Evolutionary conservation across 2,329 filamentous ascomycete genomes (phyloP).

Genomic region (Epichloe scottii): DNA sequence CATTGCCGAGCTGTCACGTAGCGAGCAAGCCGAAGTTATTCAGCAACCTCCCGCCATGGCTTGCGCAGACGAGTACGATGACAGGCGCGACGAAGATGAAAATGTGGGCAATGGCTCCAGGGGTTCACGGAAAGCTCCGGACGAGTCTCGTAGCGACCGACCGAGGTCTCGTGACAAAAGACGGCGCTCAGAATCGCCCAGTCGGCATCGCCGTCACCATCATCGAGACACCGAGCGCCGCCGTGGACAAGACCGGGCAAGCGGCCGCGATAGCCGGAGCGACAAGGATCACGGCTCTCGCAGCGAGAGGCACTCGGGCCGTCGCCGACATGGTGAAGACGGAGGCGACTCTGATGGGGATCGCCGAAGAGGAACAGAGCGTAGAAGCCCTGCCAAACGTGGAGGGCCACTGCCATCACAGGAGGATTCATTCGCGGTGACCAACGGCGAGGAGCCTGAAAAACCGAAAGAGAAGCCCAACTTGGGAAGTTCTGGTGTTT

Average conservation of each 20-base stretch:
- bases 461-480: slow-evolving; percentile 80
- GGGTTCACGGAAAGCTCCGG: slow-evolving; percentile 11
- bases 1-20: not conserved
- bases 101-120: slow-evolving; percentile 10
- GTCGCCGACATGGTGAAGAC: slow-evolving; percentile 12
- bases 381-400: slow-evolving; percentile 15
- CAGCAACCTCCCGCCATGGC: slow-evolving; percentile 14
- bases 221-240: slow-evolving; percentile 15
- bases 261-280: slow-evolving; percentile 10
- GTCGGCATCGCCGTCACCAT: slow-evolving; percentile 7
- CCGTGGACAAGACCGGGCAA: slow-evolving; percentile 7
- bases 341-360: slow-evolving; percentile 11
- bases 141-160: slow-evolving; percentile 15
- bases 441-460: slow-evolving; percentile 31
- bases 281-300: slow-evolving; percentile 19
- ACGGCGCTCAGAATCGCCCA: slow-evolving; percentile 18
- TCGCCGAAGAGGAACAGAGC: slow-evolving; percentile 8
- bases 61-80: slow-evolving; percentile 13
- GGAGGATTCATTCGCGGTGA: slow-evolving; percentile 44
- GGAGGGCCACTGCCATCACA: slow-evolving; percentile 47
- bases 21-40: not conserved
- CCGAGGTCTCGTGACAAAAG: slow-evolving; percentile 18
- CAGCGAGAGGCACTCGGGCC: slow-evolving; percentile 17
- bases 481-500: slow-evolving; percentile 63
- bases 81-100: slow-evolving; percentile 3